Conservation (phyloP, 2,329 filamentous ascomycete species). For the Talaromyces sp. region DNA sequence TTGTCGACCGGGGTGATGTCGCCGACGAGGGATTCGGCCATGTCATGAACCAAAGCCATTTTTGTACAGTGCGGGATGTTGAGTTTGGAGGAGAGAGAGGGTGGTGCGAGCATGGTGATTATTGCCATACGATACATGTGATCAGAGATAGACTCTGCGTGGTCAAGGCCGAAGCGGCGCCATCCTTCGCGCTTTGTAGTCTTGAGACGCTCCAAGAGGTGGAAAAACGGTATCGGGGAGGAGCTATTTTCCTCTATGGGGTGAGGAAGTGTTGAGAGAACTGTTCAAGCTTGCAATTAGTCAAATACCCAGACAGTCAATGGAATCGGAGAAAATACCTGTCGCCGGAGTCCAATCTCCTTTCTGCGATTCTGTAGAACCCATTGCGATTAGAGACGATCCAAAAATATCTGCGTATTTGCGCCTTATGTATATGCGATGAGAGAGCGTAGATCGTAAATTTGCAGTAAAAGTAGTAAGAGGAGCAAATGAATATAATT, state of each 20-base stretch:
- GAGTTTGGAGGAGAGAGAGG: constrained; percentile 65
- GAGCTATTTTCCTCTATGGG: constrained; percentile 58
- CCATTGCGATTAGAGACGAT: constrained; percentile 10
- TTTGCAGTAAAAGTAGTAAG: neutral
- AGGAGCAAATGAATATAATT: neutral
- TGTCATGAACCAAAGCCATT: constrained; percentile 96
- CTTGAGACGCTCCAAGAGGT: constrained; percentile 89
- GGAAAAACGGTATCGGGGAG: constrained; percentile 88
- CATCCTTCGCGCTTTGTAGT: constrained; percentile 95
- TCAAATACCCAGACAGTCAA: neutral
- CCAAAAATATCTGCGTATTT: neutral
- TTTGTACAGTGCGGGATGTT: constrained; percentile 82
- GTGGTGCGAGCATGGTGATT: constrained; percentile 86
- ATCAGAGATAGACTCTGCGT: constrained; percentile 86
- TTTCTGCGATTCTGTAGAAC: constrained; percentile 13
- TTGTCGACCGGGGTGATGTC: constrained; percentile 91
- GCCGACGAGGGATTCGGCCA: constrained; percentile 91
- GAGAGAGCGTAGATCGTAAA: constrained; percentile 7
- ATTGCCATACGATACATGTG: constrained; percentile 99
- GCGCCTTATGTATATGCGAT: neutral
- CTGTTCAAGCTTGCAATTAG: constrained; percentile 35
- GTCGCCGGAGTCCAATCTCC: constrained; percentile 17
- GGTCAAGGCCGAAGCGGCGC: constrained; percentile 75
- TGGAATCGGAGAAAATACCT: constrained; percentile 5
- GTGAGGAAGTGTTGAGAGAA: constrained; percentile 62